phyloP scores from a whole-genome alignment of 192 early-diverging fungal species.

The Coemansia sp. region DNA sequence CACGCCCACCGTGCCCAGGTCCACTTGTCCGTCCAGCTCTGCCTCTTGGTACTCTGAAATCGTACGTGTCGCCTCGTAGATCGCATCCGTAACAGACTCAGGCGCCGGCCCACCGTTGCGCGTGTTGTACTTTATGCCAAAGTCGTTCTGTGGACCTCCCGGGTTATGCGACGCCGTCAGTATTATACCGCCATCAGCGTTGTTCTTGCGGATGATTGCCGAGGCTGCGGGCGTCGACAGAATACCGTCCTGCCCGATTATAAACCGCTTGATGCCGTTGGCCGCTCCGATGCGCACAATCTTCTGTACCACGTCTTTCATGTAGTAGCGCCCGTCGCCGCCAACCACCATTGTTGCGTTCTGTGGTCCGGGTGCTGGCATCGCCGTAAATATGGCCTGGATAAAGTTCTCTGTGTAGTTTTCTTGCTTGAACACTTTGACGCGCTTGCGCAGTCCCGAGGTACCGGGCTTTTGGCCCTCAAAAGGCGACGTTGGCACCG shows the following conservation, averaged over 20 bases:
- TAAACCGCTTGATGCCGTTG: conserved; percentile 81
- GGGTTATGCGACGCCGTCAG: conserved; percentile 99
- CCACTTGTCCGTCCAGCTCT: conserved; percentile 54
- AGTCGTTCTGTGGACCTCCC: conserved; percentile 95
- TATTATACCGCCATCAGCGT: conserved; percentile 92
- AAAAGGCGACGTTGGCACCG: conserved; percentile 71
- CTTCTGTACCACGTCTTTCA: conserved; percentile 79
- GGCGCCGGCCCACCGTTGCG: conserved; percentile 97
- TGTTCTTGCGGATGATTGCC: conserved; percentile 82
- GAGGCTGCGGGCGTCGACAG: conserved; percentile 95
- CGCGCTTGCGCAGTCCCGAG: conserved; percentile 91
- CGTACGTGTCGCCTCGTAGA: conserved; percentile 79
- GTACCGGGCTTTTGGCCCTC: conserved; percentile 98
- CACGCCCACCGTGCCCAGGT: conserved; percentile 70
- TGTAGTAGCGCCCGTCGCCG: conserved; percentile 93
- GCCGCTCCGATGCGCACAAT: conserved; percentile 87
- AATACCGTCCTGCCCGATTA: conserved; percentile 90
- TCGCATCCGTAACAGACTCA: conserved; percentile 90
- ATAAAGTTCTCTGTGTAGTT: conserved; percentile 98
- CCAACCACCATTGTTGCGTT: conserved; percentile 88
- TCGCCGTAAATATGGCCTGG: conserved; percentile 82
- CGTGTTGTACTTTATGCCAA: conserved; percentile 99
- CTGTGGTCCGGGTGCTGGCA: conserved; percentile 72
- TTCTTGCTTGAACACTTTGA: conserved; percentile 91
- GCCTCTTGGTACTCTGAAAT: conserved; percentile 68